Conservation (phyloP, 2,329 filamentous ascomycete species). For the Colletotrichum tabaci region DNA sequence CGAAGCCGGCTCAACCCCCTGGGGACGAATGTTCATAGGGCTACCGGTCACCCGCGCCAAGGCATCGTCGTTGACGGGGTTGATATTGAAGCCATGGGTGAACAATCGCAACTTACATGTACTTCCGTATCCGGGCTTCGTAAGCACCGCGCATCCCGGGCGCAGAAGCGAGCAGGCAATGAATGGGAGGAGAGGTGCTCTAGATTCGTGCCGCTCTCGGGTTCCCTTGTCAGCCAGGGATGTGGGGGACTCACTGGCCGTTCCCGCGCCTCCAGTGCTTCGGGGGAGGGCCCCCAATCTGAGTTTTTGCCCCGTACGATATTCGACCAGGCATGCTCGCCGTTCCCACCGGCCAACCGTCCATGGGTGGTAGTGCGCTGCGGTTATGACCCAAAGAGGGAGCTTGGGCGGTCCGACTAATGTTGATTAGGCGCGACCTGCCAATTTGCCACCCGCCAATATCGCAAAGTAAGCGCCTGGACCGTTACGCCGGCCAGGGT, state of each 20-base stretch:
- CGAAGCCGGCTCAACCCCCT: background rate
- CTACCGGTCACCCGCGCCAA: conserved; percentile 4
- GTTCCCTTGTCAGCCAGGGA: conserved; percentile 12
- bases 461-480: conserved; percentile 8
- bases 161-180: no score
- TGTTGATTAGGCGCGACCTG: conserved; percentile 6
- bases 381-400: background rate
- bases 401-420: background rate
- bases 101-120: no score
- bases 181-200: no score
- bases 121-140: no score
- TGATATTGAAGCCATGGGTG: background rate
- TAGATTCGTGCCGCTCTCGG: conserved; percentile 14
- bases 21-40: conserved; percentile 19
- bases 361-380: background rate
- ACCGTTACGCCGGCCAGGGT: conserved; percentile 15
- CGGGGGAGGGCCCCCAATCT: conserved; percentile 4
- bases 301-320: background rate
- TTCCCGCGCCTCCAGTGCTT: conserved; percentile 20
- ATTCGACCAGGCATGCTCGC: no score
- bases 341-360: no score
- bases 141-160: no score
- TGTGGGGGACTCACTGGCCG: conserved; percentile 1
- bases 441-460: conserved; percentile 20
- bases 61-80: background rate